phyloP scores from a whole-genome alignment of 805 yeast species.

The Candida namnaoensis region DNA sequence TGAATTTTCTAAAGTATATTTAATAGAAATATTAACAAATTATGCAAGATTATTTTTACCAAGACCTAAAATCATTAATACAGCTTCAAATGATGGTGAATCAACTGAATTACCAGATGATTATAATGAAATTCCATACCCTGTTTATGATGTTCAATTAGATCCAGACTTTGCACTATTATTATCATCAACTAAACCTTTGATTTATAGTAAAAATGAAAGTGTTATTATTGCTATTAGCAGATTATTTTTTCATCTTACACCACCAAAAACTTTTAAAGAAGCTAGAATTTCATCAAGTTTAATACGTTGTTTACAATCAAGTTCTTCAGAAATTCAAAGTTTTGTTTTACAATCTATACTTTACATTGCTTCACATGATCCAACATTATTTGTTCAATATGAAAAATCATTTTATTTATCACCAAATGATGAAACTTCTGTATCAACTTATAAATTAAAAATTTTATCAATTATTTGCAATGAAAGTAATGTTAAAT shows the following conservation, averaged over 20 bases:
- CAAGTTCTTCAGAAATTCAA: constrained; percentile 25
- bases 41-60: constrained; percentile 59
- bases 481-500: constrained; percentile 39
- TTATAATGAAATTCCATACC: constrained; percentile 27
- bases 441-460: constrained; percentile 45
- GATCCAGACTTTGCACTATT: constrained; percentile 54
- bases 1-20: constrained; percentile 57
- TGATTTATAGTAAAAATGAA: constrained; percentile 45
- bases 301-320: constrained; percentile 32
- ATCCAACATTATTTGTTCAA: constrained; percentile 23
- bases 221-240: constrained; percentile 55
- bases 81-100: constrained; percentile 17
- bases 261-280: constrained; percentile 44
- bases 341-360: constrained; percentile 39
- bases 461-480: constrained; percentile 52
- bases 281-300: constrained; percentile 41
- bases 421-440: constrained; percentile 40
- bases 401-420: constrained; percentile 44
- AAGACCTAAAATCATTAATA: constrained; percentile 35
- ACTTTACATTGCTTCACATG: constrained; percentile 26
- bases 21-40: constrained; percentile 55
- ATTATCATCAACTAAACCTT: constrained; percentile 32
- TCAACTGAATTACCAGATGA: constrained; percentile 34
- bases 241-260: constrained; percentile 46
- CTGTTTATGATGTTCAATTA: constrained; percentile 30